A percentile compares a stretch with the other conserved stretches of the same genome.
phyloP scores from a whole-genome alignment of 768 basidiomycete species.

The Tremella mesenterica region DNA sequence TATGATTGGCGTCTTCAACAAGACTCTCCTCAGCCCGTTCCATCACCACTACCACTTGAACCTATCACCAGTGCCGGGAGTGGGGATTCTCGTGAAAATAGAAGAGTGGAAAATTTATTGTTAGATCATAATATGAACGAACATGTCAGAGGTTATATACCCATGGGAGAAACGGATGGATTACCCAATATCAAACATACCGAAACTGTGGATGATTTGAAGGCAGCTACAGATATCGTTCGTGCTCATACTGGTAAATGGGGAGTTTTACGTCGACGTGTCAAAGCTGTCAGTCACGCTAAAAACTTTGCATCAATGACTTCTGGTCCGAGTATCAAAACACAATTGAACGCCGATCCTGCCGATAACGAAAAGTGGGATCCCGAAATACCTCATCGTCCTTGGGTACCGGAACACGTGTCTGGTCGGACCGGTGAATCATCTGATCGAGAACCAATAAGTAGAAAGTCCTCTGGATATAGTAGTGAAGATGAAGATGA shows the following conservation, averaged over 20 bases:
- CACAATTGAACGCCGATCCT: neutral
- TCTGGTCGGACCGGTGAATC: neutral
- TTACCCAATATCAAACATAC: slow-evolving; percentile 48
- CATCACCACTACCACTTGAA: slow-evolving; percentile 1
- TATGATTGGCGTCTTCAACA: slow-evolving; percentile 43
- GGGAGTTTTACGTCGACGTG: slow-evolving; percentile 36
- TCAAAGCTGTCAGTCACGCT: slow-evolving; percentile 20
- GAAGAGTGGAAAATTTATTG: slow-evolving; percentile 9
- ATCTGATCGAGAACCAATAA: neutral
- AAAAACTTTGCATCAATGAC: slow-evolving; percentile 16
- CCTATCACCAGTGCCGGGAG: slow-evolving; percentile 10
- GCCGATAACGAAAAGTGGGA: slow-evolving; percentile 11
- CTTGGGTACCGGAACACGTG: slow-evolving; percentile 7
- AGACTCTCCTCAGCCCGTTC: slow-evolving; percentile 24
- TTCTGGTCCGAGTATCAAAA: neutral
- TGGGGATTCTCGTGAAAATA: slow-evolving; percentile 9
- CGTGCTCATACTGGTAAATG: slow-evolving; percentile 43
- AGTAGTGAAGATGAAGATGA: slow-evolving; percentile 4
- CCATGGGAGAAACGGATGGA: slow-evolving; percentile 58
- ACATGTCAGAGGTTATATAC: slow-evolving; percentile 49
- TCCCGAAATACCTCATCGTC: slow-evolving; percentile 2
- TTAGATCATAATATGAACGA: slow-evolving; percentile 24
- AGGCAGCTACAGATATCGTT: slow-evolving; percentile 39
- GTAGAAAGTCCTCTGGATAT: neutral
- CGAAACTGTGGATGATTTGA: slow-evolving; percentile 7